These are phyloP conservation scores for Plectosphaerella plurivora DNA, from an alignment of 2,329 filamentous ascomycete species.

Conservation along the genomic window DNA sequence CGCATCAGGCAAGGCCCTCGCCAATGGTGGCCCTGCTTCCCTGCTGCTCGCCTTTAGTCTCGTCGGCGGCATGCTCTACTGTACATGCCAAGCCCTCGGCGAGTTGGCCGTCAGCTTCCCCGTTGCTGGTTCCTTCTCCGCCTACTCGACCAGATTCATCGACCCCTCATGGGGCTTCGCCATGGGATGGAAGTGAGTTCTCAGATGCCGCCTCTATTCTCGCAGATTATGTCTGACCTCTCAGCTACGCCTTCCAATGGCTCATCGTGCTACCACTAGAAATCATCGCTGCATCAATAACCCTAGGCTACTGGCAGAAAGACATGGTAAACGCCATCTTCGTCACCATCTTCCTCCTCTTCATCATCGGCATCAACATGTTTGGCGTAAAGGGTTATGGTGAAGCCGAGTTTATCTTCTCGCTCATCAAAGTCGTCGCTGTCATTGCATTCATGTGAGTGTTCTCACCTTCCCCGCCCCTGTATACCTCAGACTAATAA, in stretches of 20 bases:
- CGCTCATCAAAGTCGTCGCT: conserved; percentile 79
- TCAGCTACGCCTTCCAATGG: conserved; percentile 82
- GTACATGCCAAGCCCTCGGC: conserved; percentile 85
- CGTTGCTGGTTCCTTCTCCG: conserved; percentile 85
- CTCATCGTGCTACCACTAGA: conserved; percentile 78
- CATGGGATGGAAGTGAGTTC: conserved; percentile 83
- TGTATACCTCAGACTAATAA: conserved; percentile 8
- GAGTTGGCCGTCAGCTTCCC: conserved; percentile 90
- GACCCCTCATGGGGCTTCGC: conserved; percentile 94
- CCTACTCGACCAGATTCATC: conserved; percentile 86
- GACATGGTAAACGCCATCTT: conserved; percentile 66
- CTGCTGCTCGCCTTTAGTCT: conserved; percentile 73
- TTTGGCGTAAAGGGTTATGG: conserved; percentile 87
- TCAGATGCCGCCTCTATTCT: background rate
- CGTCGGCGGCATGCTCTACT: conserved; percentile 84
- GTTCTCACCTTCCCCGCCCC: conserved; percentile 1
- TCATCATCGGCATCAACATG: conserved; percentile 78
- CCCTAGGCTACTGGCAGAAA: conserved; percentile 74
- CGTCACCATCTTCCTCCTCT: conserved; percentile 73
- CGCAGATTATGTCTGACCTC: conserved; percentile 1
- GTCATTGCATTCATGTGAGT: conserved; percentile 83
- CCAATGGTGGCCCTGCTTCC: conserved; percentile 71
- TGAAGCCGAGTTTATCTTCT: conserved; percentile 85
- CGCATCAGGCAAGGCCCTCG: conserved; percentile 68
- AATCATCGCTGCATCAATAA: conserved; percentile 81